Evolutionary conservation across 257 asterid species (phyloP), one percentile per base, ranked within the genome.

Genomic region (Eucommia ulmoides): DNA sequence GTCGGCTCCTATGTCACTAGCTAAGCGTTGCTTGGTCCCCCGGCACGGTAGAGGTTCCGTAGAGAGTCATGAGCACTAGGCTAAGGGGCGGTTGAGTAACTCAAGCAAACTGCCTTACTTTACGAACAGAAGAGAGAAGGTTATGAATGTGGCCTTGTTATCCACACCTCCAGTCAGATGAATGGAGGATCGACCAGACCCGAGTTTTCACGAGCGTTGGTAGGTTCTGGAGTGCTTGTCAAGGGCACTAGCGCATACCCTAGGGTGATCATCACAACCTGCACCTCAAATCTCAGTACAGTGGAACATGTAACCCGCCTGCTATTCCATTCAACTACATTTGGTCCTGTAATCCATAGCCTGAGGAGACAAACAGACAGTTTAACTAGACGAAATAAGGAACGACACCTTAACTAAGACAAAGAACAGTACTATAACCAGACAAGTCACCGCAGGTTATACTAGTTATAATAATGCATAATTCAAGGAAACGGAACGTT

Each of bases 1-100:
- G 59, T 52, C 54, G 26, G 24, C 54, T 45, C 48, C 53, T 52
- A 60, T 51, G 52, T n/a, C n/a, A n/a, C n/a, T n/a, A n/a, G n/a
- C n/a, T n/a, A n/a, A n/a, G n/a, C 15, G 35, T 22, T 42, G 33
- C 53, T 59, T 58, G 63, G 49, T 58, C n/a, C 56, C 64, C 29
- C 45, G n/a, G 19, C 51, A 50, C 49, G 20, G 24, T 59, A 15
- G 56, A 50, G 61, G 52, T 55, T 38, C 23, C 41, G 41, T 54
- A 54, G 51, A 50, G 41, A 7, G 59, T n/a, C n/a, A 53, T 35
- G 49, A 41, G 59, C 50, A 53, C 49, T 19, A 21, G n/a, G n/a
- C n/a, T n/a, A n/a, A n/a, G n/a, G n/a, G n/a, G n/a, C n/a, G n/a
- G n/a, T n/a, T n/a, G n/a, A n/a, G n/a, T n/a, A n/a, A n/a, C n/a